phyloP scores from a whole-genome alignment of 2,329 filamentous ascomycete genomes.

The Fusarium phyllophilum region DNA sequence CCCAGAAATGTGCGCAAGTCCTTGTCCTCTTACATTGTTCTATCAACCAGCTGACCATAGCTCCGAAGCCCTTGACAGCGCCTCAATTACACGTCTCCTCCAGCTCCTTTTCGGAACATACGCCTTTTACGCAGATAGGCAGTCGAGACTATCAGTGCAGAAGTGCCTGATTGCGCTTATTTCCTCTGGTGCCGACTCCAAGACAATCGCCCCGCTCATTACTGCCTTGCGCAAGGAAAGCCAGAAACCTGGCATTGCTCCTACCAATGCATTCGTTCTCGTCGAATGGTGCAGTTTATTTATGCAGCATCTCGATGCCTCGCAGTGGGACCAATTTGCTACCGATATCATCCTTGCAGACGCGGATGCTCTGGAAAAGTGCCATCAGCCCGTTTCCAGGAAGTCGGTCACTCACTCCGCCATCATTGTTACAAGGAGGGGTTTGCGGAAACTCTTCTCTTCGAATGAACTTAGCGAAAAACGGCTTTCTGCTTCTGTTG shows the following conservation, averaged over 20 bases:
- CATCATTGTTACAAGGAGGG: slow-evolving; percentile 80
- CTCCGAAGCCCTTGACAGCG: slow-evolving; percentile 57
- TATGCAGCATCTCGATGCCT: slow-evolving; percentile 73
- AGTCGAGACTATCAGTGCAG: slow-evolving; percentile 85
- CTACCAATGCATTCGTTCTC: slow-evolving; percentile 85
- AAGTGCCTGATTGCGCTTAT: slow-evolving; percentile 78
- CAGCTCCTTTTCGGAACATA: slow-evolving; percentile 87
- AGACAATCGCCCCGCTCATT: slow-evolving; percentile 72
- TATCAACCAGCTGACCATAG: slow-evolving; percentile 32
- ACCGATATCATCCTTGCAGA: slow-evolving; percentile 73
- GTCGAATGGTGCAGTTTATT: slow-evolving; percentile 89
- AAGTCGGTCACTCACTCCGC: slow-evolving; percentile 76
- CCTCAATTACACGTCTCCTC: slow-evolving; percentile 66
- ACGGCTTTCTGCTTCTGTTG: slow-evolving; percentile 70
- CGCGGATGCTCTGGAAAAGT: slow-evolving; percentile 81
- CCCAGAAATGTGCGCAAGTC: slow-evolving; percentile 60
- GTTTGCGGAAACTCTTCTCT: slow-evolving; percentile 78
- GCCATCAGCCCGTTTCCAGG: slow-evolving; percentile 73
- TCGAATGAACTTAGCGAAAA: slow-evolving; percentile 65
- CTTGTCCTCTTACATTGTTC: slow-evolving; percentile 1
- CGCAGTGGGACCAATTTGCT: slow-evolving; percentile 72
- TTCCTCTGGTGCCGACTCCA: slow-evolving; percentile 61
- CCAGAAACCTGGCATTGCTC: slow-evolving; percentile 79
- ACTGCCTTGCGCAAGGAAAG: slow-evolving; percentile 76
- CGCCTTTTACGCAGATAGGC: slow-evolving; percentile 84